Percentiles rank a stretch among this genome's conserved stretches.
Conservation (phyloP, 805 yeast genomes). For the Metschnikowia cubensis region DNA sequence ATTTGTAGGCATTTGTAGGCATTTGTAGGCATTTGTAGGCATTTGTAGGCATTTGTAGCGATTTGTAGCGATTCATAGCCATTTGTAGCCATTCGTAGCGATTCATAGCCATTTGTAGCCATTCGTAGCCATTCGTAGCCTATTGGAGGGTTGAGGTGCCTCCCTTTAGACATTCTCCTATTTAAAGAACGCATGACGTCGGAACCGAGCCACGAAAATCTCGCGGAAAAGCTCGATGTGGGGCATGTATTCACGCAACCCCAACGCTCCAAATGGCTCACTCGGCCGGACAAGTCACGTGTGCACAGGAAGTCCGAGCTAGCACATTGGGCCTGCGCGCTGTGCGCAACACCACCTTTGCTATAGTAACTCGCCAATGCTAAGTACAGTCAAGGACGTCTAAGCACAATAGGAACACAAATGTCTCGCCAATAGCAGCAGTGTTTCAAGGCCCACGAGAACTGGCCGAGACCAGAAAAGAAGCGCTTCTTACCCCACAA, state of each 20-base stretch:
- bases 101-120: no score
- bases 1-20: no score
- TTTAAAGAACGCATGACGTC: neutral
- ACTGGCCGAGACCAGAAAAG: neutral
- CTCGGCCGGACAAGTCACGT: neutral
- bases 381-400: neutral
- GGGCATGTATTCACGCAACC: neutral
- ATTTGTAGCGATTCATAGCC: no score
- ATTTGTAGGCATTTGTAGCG: no score
- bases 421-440: no score
- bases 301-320: conserved; percentile 1
- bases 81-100: no score
- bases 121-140: no score
- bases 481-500: conserved; percentile 1
- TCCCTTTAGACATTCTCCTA: no score
- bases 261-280: neutral
- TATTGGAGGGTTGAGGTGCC: no score
- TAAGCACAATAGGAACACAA: neutral
- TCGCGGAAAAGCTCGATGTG: neutral
- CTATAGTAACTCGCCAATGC: neutral
- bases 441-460: neutral
- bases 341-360: neutral
- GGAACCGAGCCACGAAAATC: neutral
- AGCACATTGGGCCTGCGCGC: neutral
- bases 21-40: no score